These are phyloP conservation scores for Acanthamoeba comandoni DNA, from an alignment of 208 protist species.

Conservation along the genomic window DNA sequence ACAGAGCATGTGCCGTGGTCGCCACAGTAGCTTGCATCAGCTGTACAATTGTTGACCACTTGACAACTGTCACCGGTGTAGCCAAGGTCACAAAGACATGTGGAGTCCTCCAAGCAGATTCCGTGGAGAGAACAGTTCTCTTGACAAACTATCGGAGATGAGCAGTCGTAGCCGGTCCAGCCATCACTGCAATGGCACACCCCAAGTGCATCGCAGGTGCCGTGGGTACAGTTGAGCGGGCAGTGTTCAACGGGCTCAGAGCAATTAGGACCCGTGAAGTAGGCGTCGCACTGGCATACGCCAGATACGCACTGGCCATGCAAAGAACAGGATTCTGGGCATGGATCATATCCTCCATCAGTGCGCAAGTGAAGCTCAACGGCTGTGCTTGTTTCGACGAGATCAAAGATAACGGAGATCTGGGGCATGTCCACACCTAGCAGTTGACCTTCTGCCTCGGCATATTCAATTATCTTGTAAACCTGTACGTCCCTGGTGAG, in stretches of 20 bases:
- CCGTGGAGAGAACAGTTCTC: constrained; percentile 43
- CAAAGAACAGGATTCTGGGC: constrained; percentile 1
- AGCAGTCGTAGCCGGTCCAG: constrained; percentile 44
- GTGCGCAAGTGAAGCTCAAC: not conserved
- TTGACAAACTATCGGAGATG: not conserved
- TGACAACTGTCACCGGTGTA: constrained; percentile 13
- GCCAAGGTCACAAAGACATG: constrained; percentile 33
- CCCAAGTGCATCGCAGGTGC: constrained; percentile 23
- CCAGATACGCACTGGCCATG: not conserved
- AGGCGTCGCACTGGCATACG: constrained; percentile 27
- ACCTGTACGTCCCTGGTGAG: constrained; percentile 5
- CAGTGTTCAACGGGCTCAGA: constrained; percentile 19
- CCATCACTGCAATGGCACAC: constrained; percentile 34
- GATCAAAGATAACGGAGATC: not conserved
- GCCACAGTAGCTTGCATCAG: not conserved
- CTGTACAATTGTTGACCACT: not conserved
- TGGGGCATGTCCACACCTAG: constrained; percentile 2
- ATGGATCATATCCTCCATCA: not conserved
- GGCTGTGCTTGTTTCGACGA: constrained; percentile 19
- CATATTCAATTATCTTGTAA: constrained; percentile 29
- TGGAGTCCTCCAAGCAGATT: not conserved
- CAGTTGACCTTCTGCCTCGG: not conserved
- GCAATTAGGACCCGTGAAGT: constrained; percentile 39
- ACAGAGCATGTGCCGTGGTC: constrained; percentile 12
- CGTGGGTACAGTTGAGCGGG: constrained; percentile 22